These are phyloP conservation scores for Gonium pectorale DNA, from an alignment of 139 green algal species.

Conservation along the genomic window DNA sequence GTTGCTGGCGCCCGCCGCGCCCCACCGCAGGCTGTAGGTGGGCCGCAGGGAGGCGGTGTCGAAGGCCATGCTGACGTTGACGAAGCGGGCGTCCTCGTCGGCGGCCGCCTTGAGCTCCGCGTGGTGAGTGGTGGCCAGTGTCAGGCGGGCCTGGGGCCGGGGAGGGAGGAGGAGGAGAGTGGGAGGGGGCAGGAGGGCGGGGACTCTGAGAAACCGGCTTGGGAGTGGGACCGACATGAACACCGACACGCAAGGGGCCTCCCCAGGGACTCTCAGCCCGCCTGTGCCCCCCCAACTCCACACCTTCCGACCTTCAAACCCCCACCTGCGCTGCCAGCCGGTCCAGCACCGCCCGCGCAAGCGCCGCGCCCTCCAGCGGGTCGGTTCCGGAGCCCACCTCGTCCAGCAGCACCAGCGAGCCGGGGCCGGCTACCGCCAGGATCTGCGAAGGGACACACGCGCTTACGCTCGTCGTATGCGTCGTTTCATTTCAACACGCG, in stretches of 20 bases:
- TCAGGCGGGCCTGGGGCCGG: constrained; percentile 66
- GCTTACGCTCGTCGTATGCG: no score
- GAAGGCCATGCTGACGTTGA: constrained; percentile 91
- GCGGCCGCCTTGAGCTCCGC: constrained; percentile 48
- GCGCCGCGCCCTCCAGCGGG: constrained; percentile 90
- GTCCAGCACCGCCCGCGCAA: constrained; percentile 89
- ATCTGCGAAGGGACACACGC: constrained; percentile 40
- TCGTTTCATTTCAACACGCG: no score
- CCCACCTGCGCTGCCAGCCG: constrained; percentile 56
- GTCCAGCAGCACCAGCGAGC: constrained; percentile 93
- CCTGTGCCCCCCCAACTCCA: neutral
- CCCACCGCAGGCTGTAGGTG: constrained; percentile 91
- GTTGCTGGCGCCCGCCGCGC: constrained; percentile 80
- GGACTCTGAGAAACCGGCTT: neutral
- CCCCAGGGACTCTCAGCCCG: neutral
- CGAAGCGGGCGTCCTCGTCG: constrained; percentile 63
- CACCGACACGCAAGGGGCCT: no score
- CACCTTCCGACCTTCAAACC: neutral
- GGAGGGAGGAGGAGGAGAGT: neutral
- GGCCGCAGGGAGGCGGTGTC: constrained; percentile 81
- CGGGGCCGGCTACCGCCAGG: constrained; percentile 55
- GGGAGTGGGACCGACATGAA: no score
- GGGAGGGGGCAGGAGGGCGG: neutral
- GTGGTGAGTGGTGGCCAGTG: constrained; percentile 89
- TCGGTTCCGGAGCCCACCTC: constrained; percentile 88